Conservation (phyloP, 2,329 filamentous ascomycete genomes). For the Aspergillus fischeri region DNA sequence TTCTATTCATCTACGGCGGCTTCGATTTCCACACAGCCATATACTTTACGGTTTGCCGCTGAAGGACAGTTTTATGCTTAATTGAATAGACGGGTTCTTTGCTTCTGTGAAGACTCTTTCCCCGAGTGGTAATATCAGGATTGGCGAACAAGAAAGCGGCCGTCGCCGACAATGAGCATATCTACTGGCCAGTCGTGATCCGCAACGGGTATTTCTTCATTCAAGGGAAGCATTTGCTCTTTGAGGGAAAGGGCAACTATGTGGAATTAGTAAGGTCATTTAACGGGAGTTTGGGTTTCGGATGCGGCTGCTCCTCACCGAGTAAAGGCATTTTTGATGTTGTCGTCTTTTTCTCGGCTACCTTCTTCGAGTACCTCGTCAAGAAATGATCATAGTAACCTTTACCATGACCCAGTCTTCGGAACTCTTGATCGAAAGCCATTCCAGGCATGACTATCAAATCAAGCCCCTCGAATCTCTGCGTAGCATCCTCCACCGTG, state of each 20-base stretch:
- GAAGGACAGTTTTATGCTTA: conserved; percentile 14
- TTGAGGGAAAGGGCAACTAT: conserved; percentile 74
- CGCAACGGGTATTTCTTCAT: conserved; percentile 67
- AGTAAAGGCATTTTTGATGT: conserved; percentile 52
- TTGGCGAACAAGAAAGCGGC: conserved; percentile 47
- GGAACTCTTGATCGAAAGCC: conserved; percentile 74
- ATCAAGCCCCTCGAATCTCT: conserved; percentile 57
- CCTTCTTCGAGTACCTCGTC: conserved; percentile 61
- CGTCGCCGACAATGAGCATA: conserved; percentile 69
- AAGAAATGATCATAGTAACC: conserved; percentile 97
- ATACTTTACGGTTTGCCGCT: conserved; percentile 15
- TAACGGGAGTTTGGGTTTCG: conserved; percentile 7
- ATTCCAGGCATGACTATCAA: conserved; percentile 89
- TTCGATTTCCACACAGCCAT: conserved; percentile 9
- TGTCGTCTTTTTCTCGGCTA: conserved; percentile 28
- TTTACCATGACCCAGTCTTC: conserved; percentile 85
- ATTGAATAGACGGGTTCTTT: conserved; percentile 17
- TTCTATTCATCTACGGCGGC: conserved; percentile 6
- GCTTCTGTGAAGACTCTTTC: conserved; percentile 15
- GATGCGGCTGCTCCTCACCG: conserved; percentile 43
- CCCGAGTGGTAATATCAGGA: conserved; percentile 16
- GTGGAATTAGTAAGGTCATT: conserved; percentile 24
- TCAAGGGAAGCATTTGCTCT: conserved; percentile 72
- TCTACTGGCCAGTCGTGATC: conserved; percentile 76
- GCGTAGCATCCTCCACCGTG: conserved; percentile 12